Evolutionary conservation across 495 filamentous ascomycete genomes (phyloP).

Genomic region (Daldinia childiae): DNA sequence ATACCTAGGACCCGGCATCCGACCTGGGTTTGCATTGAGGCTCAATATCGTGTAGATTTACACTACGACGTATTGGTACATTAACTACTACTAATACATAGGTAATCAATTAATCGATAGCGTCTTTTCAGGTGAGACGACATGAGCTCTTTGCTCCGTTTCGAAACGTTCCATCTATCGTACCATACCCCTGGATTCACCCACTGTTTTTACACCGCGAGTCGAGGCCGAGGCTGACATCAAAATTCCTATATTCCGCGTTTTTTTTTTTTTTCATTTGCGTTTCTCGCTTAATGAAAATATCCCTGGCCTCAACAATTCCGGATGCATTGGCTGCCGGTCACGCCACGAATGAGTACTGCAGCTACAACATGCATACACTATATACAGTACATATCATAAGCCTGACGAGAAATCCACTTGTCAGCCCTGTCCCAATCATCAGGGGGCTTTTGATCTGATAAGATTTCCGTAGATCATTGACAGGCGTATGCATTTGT

Average conservation of each 20-base stretch:
- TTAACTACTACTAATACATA: too few species aligned
- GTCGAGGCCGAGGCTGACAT: slow-evolving; percentile 8
- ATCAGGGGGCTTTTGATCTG: slow-evolving; percentile 27
- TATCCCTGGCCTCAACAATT: slow-evolving; percentile 31
- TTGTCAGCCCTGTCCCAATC: background rate
- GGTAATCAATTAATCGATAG: background rate
- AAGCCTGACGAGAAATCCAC: slow-evolving; percentile 23
- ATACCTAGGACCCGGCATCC: background rate
- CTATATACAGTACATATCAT: background rate
- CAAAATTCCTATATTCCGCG: background rate
- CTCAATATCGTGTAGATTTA: slow-evolving; percentile 20
- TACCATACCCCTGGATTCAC: slow-evolving; percentile 32
- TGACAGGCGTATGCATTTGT: background rate
- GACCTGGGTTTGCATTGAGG: slow-evolving; percentile 21
- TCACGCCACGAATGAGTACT: slow-evolving; percentile 30
- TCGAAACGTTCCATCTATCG: slow-evolving; percentile 43
- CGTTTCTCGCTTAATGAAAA: slow-evolving; percentile 24
- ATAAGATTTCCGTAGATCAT: slow-evolving; percentile 31
- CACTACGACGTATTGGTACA: too few species aligned
- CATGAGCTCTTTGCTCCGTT: slow-evolving; percentile 13
- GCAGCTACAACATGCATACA: background rate
- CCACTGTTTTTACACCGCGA: slow-evolving; percentile 30
- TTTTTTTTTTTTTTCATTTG: slow-evolving; percentile 1
- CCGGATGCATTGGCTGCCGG: slow-evolving; percentile 21
- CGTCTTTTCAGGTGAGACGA: slow-evolving; percentile 18